These are phyloP conservation scores for Schizophyllum commune DNA, from an alignment of 1,284 basidiomycete genomes.

Conservation along the genomic window DNA sequence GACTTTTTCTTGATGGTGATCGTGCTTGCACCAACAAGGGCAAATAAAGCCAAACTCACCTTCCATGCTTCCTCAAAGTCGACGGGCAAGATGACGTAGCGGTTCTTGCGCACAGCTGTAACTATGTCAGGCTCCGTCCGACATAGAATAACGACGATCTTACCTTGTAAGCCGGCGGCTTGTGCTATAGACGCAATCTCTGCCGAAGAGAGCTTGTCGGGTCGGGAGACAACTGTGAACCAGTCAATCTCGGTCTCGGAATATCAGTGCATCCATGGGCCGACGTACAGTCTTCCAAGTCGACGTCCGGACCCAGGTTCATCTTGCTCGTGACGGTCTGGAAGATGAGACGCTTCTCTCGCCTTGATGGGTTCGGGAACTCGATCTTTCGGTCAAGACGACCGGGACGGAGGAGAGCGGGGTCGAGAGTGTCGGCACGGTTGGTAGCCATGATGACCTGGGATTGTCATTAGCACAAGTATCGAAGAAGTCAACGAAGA, in stretches of 20 bases:
- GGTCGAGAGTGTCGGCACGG: constrained; percentile 93
- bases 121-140: constrained; percentile 3
- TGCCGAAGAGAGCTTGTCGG: constrained; percentile 92
- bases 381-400: constrained; percentile 99
- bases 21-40: constrained; percentile 18
- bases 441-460: constrained; percentile 99
- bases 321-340: constrained; percentile 97
- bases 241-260: not conserved
- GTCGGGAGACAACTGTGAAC: constrained; percentile 83
- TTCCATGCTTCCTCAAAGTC: constrained; percentile 99
- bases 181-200: constrained; percentile 97
- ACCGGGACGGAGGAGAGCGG: constrained; percentile 94
- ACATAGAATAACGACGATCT: constrained; percentile 8
- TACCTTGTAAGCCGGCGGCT: constrained; percentile 95
- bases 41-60: constrained; percentile 52
- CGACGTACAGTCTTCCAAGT: constrained; percentile 90
- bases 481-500: not conserved
- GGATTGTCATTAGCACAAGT: not conserved
- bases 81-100: constrained; percentile 93
- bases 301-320: constrained; percentile 97
- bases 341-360: constrained; percentile 97
- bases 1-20: not conserved
- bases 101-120: constrained; percentile 92
- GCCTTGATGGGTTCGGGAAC: constrained; percentile 90
- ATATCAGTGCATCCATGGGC: not conserved